Evolutionary conservation across 2,329 filamentous ascomycete genomes (phyloP), one percentile per base, ranked within the genome.

Genomic region (Hypoxylon sp.): DNA sequence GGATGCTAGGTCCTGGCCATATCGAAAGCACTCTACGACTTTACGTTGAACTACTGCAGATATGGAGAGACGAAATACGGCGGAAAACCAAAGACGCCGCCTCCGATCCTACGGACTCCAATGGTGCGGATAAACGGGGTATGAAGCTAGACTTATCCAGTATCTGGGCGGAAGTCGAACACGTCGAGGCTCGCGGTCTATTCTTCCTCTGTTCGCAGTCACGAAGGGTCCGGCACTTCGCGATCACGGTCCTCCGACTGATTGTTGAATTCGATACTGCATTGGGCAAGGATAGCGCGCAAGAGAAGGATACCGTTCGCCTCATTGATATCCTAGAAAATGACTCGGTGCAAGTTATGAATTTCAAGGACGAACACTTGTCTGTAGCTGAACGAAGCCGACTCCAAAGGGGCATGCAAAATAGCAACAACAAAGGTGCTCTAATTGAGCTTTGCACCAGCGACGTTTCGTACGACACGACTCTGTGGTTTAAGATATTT

Each of bases 131-230:
- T 39, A 93, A 88, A 70, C 85, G 93, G 59, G 92, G 89, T 11
- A 82, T 92, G 63, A 91, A 93, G 65, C 86, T 97, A 29, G 94
- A 97, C 78, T 81, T 97, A 30, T 96, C 94, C 0, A 92, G 91
- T 61, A 90, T 97, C 2, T 93, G 94, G 84, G 93, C 94, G 0
- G 92, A 98, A 75, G 95, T 99, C 25, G 96, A 99, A 72, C 94
- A 97, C 77, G 92, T 97, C 14, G 96, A 99, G 78, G 96, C 95
- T 0, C 96, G 98, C 76, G 96, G 96, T 0, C 81, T 99, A 2
- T 99, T 99, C 82, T 99, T 99, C 77, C 82, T 99, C 5, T 99
- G 96, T 78, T 99, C 96, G 0, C 96, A 98, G 72, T 97, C 96
- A 5, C 88, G 93, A 56, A 88, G 92, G 57, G 96, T 99, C 25